Base-by-base conservation (phyloP, 2,329 filamentous ascomycete genomes). In the Botryotinia narcissicola region DNA sequence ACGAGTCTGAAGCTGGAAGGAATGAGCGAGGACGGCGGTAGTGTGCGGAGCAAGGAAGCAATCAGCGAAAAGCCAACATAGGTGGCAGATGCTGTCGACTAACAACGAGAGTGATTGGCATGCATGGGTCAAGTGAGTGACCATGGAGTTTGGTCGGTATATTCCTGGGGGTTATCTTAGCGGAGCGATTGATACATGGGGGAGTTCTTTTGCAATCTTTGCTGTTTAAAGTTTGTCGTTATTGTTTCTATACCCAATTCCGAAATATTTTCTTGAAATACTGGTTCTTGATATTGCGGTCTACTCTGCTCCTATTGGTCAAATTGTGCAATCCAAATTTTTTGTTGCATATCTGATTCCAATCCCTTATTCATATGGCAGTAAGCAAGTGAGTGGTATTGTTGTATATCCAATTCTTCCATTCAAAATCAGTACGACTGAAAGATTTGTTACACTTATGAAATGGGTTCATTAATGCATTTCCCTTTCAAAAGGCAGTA, bases 11-110 rank as follows among this genome's bases (percentile, higher is more conserved):
- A 61, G 51, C 35, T 72, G 2, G 51, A 48, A 16, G 68, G 63
- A 3, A n/a, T 74, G 63, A 69, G 62, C 57, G 71, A 69, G 29
- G 69, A 74, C 42, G 73, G 63, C 25, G 61, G 70, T 7, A 72
- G 73, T 62, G 22, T 72, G 20, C 37, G 37, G 16, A 72, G 70
- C 22, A 46, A 29, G 40, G 51, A 35, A 62, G 40, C 18, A 46
- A 48, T 32, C 29, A 20, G 57, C 18, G 72, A 44, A 32, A 70
- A 63, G 20, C 37, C 14, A 6, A 9, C 42, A 14, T 67, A 48
- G 5, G 10, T 42, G 46, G 37, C 37, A 40, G 44, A 22, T 25
- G 7, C 3, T 42, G 44, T n/a, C 4, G 7, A 46, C 5, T 63
- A 42, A 32, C 57, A 9, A 14, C 37, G 9, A 40, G 22, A 42